phyloP scores from a whole-genome alignment of 169 alveolate genomes.

The Perkinsus olseni region DNA sequence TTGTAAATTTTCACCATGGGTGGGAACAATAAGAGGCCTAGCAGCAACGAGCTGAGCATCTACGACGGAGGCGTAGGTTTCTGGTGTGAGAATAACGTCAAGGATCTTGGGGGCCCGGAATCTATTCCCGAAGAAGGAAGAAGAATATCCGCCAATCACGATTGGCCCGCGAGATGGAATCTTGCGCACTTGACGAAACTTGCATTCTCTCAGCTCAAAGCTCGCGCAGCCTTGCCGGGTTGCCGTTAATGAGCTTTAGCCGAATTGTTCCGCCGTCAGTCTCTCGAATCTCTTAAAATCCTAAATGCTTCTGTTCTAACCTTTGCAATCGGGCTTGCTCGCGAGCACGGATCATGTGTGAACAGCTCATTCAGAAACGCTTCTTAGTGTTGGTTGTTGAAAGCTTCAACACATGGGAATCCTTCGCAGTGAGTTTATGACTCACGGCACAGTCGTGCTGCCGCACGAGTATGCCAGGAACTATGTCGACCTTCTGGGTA shows the following conservation, averaged over 20 bases:
- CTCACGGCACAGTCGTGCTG: slow-evolving; percentile 80
- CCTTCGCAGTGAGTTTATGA: slow-evolving; percentile 67
- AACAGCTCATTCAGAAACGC: no score
- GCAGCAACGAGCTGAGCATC: background rate
- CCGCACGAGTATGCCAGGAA: slow-evolving; percentile 81
- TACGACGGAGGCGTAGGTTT: background rate
- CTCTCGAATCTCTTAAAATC: no score
- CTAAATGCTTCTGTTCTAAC: no score
- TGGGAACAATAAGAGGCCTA: background rate
- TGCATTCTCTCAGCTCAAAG: background rate
- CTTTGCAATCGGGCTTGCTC: no score
- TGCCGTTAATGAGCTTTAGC: background rate
- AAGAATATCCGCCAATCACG: no score
- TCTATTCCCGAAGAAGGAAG: no score
- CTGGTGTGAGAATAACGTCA: no score
- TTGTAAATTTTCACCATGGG: background rate
- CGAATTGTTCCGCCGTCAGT: background rate
- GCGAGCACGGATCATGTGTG: no score
- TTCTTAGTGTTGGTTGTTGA: background rate
- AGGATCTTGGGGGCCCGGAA: no score
- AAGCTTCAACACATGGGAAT: slow-evolving; percentile 21
- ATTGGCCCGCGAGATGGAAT: background rate
- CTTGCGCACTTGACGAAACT: background rate
- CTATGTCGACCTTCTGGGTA: slow-evolving; percentile 69
- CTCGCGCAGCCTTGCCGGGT: background rate